A percentile compares a stretch with the other conserved stretches of the same genome.
phyloP scores from a whole-genome alignment of 768 basidiomycete species.

The Pholiota microspora region DNA sequence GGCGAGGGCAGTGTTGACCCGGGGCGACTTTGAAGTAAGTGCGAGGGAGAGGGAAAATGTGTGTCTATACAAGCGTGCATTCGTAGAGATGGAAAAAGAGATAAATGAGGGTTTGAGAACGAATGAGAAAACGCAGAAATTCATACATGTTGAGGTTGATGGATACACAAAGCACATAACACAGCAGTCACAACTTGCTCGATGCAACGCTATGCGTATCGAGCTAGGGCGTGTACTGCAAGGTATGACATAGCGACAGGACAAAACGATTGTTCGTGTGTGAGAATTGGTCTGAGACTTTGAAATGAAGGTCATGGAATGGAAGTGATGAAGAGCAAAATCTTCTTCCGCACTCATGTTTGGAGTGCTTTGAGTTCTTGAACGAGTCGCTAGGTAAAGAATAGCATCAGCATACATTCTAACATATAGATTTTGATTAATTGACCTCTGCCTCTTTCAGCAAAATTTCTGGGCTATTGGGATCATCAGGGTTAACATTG shows the following conservation, averaged over 20 bases:
- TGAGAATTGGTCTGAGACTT: slow-evolving; percentile 3
- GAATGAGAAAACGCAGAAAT: slow-evolving; percentile 9
- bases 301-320: not conserved
- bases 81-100: not conserved
- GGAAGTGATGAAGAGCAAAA: not conserved
- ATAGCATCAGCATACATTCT: not conserved
- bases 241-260: slow-evolving; percentile 12
- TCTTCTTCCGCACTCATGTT: not conserved
- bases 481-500: slow-evolving; percentile 27
- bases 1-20: not conserved
- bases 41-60: not conserved
- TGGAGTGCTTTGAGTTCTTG: slow-evolving; percentile 53
- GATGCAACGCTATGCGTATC: not conserved
- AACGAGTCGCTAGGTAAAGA: slow-evolving; percentile 52
- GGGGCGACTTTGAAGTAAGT: not conserved
- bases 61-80: slow-evolving; percentile 1
- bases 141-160: slow-evolving; percentile 14
- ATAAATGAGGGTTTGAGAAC: not conserved
- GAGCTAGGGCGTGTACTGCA: slow-evolving; percentile 1
- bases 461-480: slow-evolving; percentile 42
- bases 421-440: slow-evolving; percentile 5
- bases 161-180: slow-evolving; percentile 20
- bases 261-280: slow-evolving; percentile 5
- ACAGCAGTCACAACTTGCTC: slow-evolving; percentile 10
- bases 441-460: slow-evolving; percentile 57